phyloP scores from a whole-genome alignment of 108 stramenopile species.

The Epithemia pelagica region DNA sequence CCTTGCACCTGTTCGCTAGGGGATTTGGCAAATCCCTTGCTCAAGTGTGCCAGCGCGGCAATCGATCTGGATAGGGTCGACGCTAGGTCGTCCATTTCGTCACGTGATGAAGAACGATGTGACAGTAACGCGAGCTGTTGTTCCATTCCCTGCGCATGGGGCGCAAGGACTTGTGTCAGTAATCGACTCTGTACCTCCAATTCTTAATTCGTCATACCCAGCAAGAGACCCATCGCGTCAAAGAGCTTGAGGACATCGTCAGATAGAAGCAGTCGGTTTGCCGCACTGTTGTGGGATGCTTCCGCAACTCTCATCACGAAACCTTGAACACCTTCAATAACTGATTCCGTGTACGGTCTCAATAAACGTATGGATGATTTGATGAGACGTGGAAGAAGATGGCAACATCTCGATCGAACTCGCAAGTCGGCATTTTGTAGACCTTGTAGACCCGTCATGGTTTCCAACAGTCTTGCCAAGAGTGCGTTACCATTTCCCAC shows the following conservation, averaged over 20 bases:
- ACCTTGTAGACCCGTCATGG: slow-evolving; percentile 45
- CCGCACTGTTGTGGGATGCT: too few species aligned
- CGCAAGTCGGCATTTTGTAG: slow-evolving; percentile 46
- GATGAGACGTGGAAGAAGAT: slow-evolving; percentile 47
- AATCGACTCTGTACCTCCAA: slow-evolving; percentile 38
- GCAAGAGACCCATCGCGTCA: slow-evolving; percentile 61
- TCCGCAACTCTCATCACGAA: too few species aligned
- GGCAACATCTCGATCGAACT: slow-evolving; percentile 54
- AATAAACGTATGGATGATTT: slow-evolving; percentile 41
- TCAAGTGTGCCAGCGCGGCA: slow-evolving; percentile 57
- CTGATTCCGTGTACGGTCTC: slow-evolving; percentile 54
- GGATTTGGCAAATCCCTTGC: slow-evolving; percentile 59
- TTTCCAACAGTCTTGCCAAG: slow-evolving; percentile 37
- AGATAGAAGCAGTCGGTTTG: slow-evolving; percentile 44
- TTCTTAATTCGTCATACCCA: slow-evolving; percentile 59
- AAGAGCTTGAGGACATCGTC: slow-evolving; percentile 66
- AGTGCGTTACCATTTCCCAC: slow-evolving; percentile 5
- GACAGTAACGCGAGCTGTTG: too few species aligned
- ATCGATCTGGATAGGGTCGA: slow-evolving; percentile 48
- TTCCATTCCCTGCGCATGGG: slow-evolving; percentile 57
- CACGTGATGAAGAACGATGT: slow-evolving; percentile 11
- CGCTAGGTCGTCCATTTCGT: slow-evolving; percentile 34
- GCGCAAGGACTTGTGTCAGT: slow-evolving; percentile 54
- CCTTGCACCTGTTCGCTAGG: slow-evolving; percentile 40
- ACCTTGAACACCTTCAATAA: slow-evolving; percentile 51